Conservation (phyloP, 2,329 filamentous ascomycete genomes). For the Zelopaecilomyces penicillatus region DNA sequence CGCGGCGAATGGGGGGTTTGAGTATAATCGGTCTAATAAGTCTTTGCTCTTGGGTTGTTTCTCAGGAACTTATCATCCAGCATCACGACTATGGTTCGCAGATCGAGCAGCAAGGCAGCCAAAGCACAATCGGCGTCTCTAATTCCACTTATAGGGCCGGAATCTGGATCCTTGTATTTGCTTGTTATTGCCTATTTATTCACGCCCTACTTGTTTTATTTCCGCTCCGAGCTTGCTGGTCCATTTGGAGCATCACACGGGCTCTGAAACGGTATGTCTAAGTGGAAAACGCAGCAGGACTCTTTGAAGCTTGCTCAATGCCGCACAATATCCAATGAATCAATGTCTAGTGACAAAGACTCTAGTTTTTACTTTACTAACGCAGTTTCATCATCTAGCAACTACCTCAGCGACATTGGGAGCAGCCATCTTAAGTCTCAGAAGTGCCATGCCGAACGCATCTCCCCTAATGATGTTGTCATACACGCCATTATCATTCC, state of each 20-base stretch:
- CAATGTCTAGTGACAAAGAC: slow-evolving; percentile 38
- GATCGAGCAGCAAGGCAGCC: slow-evolving; percentile 31
- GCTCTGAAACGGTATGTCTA: slow-evolving; percentile 36
- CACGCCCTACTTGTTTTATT: slow-evolving; percentile 58
- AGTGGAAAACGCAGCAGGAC: slow-evolving; percentile 17
- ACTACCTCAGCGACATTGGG: slow-evolving; percentile 42
- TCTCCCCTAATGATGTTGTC: slow-evolving; percentile 23
- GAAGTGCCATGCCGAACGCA: too few species aligned
- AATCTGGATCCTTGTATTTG: slow-evolving; percentile 45
- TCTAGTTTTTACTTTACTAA: too few species aligned
- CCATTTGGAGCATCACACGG: slow-evolving; percentile 49
- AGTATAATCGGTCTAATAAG: slow-evolving; percentile 41
- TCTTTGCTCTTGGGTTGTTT: slow-evolving; percentile 49
- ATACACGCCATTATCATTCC: slow-evolving; percentile 62
- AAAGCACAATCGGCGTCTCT: slow-evolving; percentile 21
- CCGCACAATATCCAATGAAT: slow-evolving; percentile 45
- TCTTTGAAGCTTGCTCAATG: slow-evolving; percentile 36
- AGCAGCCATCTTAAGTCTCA: too few species aligned
- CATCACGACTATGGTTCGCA: slow-evolving; percentile 31
- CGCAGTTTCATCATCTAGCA: slow-evolving; percentile 33
- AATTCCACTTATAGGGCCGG: slow-evolving; percentile 32
- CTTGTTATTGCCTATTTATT: slow-evolving; percentile 57
- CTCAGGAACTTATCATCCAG: slow-evolving; percentile 36
- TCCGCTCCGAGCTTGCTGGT: slow-evolving; percentile 53
- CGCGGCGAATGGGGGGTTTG: slow-evolving; percentile 45